phyloP scores from a whole-genome alignment of 2,329 filamentous ascomycete species.

The Trichophyton mentagrophytes region DNA sequence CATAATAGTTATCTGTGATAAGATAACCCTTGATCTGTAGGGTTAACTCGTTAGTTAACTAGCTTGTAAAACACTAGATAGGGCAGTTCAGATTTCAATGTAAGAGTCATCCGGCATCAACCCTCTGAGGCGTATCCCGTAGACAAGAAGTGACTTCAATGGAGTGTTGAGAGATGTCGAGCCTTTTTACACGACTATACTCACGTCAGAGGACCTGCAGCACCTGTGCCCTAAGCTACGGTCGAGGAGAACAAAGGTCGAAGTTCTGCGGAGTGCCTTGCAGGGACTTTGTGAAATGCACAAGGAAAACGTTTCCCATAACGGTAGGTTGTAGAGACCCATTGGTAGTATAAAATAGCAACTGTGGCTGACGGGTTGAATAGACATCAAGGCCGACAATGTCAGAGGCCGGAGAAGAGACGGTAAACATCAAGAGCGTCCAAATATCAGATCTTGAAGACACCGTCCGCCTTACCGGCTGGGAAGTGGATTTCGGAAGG shows the following conservation, averaged over 20 bases:
- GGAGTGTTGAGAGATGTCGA: too few relatives aligned
- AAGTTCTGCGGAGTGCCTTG: slow-evolving; percentile 15
- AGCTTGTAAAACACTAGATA: too few relatives aligned
- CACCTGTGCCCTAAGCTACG: slow-evolving; percentile 11
- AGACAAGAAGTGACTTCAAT: too few relatives aligned
- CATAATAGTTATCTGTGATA: too few relatives aligned
- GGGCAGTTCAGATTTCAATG: too few relatives aligned
- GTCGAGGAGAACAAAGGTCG: slow-evolving; percentile 9
- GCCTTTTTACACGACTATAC: too few relatives aligned
- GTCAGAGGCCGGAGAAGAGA: slow-evolving; percentile 10
- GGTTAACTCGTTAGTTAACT: too few relatives aligned
- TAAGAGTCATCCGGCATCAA: too few relatives aligned
- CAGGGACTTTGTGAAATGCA: slow-evolving; percentile 24
- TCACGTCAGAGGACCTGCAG: slow-evolving; percentile 10
- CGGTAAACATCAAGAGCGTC: slow-evolving; percentile 15
- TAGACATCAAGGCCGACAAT: slow-evolving; percentile 28
- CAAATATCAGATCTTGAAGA: slow-evolving; percentile 25
- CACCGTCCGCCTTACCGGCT: slow-evolving; percentile 18
- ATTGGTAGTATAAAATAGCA: not conserved
- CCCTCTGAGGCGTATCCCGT: too few relatives aligned
- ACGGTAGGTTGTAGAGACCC: slow-evolving; percentile 14
- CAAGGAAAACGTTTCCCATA: slow-evolving; percentile 23
- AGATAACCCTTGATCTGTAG: too few relatives aligned
- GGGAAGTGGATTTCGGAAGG: slow-evolving; percentile 17
- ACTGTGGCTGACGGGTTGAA: slow-evolving; percentile 6